Base-by-base conservation (phyloP, 1,284 basidiomycete genomes). In the Sparassis latifolia region DNA sequence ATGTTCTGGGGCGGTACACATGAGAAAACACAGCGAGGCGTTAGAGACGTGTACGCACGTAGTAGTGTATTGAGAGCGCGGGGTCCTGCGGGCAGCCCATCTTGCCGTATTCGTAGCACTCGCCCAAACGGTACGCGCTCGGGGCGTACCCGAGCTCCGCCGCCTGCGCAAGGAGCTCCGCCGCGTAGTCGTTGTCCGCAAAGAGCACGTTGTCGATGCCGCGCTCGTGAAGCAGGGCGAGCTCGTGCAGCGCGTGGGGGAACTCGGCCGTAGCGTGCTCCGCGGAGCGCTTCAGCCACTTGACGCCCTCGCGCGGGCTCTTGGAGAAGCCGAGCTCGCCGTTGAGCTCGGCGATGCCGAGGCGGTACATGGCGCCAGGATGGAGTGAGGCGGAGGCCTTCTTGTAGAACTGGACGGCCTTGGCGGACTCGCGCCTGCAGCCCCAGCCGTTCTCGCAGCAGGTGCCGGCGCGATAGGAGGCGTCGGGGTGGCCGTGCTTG, bases 361-460 rank as follows among this genome's bases (percentile, higher is more conserved):
- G 81, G 9, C 96, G 88, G 67, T 98, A 98, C 85, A 98, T 91
- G 2, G 97, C 91, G 30, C 93, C 93, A 0, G 95, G 94, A 62
- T 99, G 96, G 10, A 86, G 79, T 2, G 91, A 85, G 0, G 92
- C 90, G 0, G 89, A 92, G 1, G 95, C 93, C 71, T 97, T 98
- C 57, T 88, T 84, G 75, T 90, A 98, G 72, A 95, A 97, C 57
- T 91, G 86, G 42, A 98, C 72, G 0, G 96, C 94, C 66, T 98
- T 98, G 48, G 86, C 85, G 28, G 82, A 84, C 69, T 99, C 97
- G 30, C 92, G 81, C 45, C 95, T 77, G 66, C 94, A 97, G 3
- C 96, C 96, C 96, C 97, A 99, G 28, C 95, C 97, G 64, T 98
- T 96, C 76, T 99, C 97, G 68, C 92, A 97, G 68, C 97, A 99